Evolutionary conservation across 352 stramenopile genomes (phyloP).

Genomic region (Globisporangium viniferum): DNA sequence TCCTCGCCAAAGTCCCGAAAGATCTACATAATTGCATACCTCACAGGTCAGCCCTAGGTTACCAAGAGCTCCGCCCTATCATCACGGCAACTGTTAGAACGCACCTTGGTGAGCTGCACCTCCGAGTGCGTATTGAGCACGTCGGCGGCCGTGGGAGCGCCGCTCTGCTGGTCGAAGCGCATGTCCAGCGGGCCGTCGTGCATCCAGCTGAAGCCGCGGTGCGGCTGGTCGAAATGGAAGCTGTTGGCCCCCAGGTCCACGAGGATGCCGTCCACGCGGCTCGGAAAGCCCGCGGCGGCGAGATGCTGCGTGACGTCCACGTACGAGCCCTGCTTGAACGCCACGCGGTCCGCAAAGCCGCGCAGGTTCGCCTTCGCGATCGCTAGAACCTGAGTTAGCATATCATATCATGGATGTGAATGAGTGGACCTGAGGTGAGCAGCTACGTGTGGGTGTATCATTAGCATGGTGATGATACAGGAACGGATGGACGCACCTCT

Average conservation of each 20-base stretch:
- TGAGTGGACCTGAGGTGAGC: not conserved
- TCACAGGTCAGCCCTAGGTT: not conserved
- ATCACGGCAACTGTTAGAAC: not conserved
- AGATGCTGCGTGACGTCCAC: conserved; percentile 45
- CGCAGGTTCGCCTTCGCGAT: conserved; percentile 50
- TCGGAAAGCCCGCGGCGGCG: conserved; percentile 33
- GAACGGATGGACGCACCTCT: conserved; percentile 23
- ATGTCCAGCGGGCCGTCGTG: conserved; percentile 79
- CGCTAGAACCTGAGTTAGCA: conserved; percentile 31
- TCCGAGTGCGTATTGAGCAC: conserved; percentile 72
- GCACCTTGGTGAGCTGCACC: conserved; percentile 59
- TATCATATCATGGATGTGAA: not conserved
- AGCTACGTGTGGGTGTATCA: not conserved
- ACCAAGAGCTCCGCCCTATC: not conserved
- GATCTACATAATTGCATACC: conserved; percentile 25
- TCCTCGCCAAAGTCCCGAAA: conserved; percentile 75
- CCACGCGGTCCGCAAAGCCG: conserved; percentile 45
- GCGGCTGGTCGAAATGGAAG: conserved; percentile 72
- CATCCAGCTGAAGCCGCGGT: conserved; percentile 69
- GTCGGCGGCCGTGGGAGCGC: conserved; percentile 43
- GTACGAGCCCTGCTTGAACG: conserved; percentile 63
- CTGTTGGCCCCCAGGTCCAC: conserved; percentile 83
- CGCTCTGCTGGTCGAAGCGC: conserved; percentile 59
- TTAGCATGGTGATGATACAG: too few relatives aligned
- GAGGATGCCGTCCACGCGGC: conserved; percentile 57